Evolutionary conservation across 1,284 basidiomycete genomes (phyloP).

Genomic region (Ceratobasidium papillatum): DNA sequence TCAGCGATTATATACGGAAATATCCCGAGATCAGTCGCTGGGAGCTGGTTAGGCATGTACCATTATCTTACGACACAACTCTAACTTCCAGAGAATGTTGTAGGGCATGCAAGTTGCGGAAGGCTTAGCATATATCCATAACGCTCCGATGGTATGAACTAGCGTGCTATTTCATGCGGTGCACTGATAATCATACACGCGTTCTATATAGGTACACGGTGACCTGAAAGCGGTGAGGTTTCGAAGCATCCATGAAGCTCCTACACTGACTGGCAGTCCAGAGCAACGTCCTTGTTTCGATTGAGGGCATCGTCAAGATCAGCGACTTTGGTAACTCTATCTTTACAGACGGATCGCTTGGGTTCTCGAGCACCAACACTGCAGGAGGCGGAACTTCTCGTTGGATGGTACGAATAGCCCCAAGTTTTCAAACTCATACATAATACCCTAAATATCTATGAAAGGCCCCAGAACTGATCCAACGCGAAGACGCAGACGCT

Average conservation of each 20-base stretch:
- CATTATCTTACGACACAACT: neutral
- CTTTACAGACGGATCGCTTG: neutral
- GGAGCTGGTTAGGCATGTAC: neutral
- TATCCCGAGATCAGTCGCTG: neutral
- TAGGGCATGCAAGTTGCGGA: neutral
- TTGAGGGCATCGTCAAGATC: neutral
- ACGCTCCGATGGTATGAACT: neutral
- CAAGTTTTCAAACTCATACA: neutral
- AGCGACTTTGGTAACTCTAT: conserved; percentile 16
- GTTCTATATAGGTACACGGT: neutral
- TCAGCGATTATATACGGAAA: neutral
- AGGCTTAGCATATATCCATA: neutral
- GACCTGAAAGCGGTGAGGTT: neutral
- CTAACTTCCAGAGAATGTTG: neutral
- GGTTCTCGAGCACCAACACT: neutral
- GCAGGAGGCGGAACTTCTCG: conserved; percentile 2
- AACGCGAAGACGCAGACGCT: neutral
- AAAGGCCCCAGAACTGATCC: conserved; percentile 5
- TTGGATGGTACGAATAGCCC: conserved; percentile 6
- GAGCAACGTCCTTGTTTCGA: conserved; percentile 5
- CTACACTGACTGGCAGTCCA: neutral
- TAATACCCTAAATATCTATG: neutral
- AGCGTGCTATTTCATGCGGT: no score
- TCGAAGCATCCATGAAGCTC: no score
- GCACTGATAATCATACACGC: no score